Conservation (phyloP, 225 moss, liverwort and hornwort genomes). For the Polytrichum commune region DNA sequence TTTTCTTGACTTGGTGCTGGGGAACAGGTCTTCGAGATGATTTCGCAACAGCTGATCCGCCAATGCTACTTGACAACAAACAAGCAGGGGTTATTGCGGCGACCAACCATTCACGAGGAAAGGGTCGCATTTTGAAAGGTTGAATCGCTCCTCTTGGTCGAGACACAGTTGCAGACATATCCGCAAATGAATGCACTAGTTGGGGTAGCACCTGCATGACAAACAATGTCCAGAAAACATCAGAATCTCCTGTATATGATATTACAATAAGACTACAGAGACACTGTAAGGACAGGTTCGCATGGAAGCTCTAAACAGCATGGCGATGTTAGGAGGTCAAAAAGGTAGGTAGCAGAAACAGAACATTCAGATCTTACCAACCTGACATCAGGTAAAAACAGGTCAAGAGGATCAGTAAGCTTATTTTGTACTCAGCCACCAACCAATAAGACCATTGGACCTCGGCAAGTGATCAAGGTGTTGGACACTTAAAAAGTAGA, state of each 20-base stretch:
- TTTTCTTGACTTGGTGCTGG: conserved; percentile 20
- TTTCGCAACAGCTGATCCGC: conserved; percentile 22
- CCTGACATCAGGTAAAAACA: no score
- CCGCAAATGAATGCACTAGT: conserved; percentile 72
- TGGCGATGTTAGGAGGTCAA: no score
- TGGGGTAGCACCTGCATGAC: conserved; percentile 66
- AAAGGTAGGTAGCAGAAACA: no score
- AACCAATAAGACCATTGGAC: no score
- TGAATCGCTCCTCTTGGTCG: conserved; percentile 64
- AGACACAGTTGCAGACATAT: conserved; percentile 73
- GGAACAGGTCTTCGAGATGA: conserved; percentile 21
- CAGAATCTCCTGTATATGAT: background rate
- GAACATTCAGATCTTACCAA: no score
- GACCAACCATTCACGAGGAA: conserved; percentile 72
- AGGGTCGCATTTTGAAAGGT: conserved; percentile 90
- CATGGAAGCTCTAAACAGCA: no score
- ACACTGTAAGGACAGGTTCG: no score
- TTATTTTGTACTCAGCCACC: no score
- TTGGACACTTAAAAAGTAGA: no score
- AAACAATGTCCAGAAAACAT: background rate
- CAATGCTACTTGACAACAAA: conserved; percentile 37
- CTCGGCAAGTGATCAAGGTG: no score
- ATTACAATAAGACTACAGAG: no score
- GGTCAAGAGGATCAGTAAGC: no score
- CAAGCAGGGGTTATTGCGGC: conserved; percentile 72